Base-by-base conservation (phyloP, 345 rosid genomes). In the Passiflora organensis region DNA sequence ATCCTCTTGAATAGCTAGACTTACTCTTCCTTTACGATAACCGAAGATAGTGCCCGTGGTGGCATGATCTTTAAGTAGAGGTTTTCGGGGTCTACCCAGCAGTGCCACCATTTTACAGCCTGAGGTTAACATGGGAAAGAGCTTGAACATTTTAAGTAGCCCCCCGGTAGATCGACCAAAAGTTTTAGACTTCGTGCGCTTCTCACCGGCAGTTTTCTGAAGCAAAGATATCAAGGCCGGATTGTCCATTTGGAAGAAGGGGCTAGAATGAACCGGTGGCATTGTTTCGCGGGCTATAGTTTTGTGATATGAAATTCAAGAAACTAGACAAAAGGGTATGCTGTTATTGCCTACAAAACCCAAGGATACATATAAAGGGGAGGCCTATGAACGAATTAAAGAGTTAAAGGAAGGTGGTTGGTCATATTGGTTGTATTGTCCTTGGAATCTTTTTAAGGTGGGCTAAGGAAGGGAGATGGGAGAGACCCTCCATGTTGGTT, bases 81-180 rank as follows among this genome's bases (percentile, higher is more conserved):
- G 87, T 45, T 84, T 86, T 24, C 84, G 69, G 0, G 89, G 89
- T 45, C 87, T 62, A 11, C 93, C 90, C 16, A 91, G 63, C 19
- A 91, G 71, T 5, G 83, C 87, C 19, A 82, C 98, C 98, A 91
- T 88, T 68, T 86, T 91, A 86, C 98, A 91, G 9, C 98, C 96
- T 0, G 96, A 86, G 47, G 94, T 88, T 58, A 91, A 65, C 98
- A 91, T 88, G 6, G 96, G 96, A 58, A 91, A 69, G 44, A 88
- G 91, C 77, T 88, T 91, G 82, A 91, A 86, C 71, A 88, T 75
- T 51, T 79, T 79, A 13, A 91, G 66, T 6, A 91, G 80, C 10
- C 98, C 95, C 0, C 96, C 88, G 13, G 82, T 16, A 3, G 34
- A 28, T 3, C 34, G 3, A 28, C 34, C 34, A 8, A 28, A 28